These are phyloP conservation scores for Colletotrichum incanum DNA, from an alignment of 2,329 filamentous ascomycete species.

Conservation along the genomic window DNA sequence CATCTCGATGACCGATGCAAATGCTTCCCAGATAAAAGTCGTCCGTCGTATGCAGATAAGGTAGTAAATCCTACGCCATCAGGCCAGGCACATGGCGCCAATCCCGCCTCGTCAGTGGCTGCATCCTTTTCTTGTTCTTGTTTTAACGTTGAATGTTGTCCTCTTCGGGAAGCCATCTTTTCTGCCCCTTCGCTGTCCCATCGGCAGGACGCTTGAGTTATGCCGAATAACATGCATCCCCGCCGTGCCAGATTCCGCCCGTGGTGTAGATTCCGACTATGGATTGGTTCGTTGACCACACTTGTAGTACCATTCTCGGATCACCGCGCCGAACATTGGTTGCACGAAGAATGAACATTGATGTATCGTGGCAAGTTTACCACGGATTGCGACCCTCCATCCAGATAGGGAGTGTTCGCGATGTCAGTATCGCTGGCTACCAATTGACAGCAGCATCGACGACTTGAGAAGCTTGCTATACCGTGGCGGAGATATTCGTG, in stretches of 20 bases:
- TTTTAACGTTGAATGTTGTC: background rate
- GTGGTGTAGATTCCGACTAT: background rate
- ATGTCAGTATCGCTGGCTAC: background rate
- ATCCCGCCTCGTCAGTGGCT: conserved; percentile 38
- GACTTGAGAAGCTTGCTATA: background rate
- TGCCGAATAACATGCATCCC: background rate
- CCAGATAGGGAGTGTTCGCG: background rate
- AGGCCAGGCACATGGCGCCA: conserved; percentile 35
- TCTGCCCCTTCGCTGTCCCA: background rate
- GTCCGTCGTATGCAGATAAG: background rate
- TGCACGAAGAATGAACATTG: background rate
- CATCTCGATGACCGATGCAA: conserved; percentile 23
- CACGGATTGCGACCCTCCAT: conserved; percentile 14
- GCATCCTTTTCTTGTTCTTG: background rate
- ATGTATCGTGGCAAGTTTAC: background rate
- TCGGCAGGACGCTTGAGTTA: background rate
- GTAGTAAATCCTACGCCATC: conserved; percentile 19
- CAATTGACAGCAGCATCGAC: background rate
- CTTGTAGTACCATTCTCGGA: background rate
- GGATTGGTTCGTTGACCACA: background rate
- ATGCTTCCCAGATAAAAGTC: background rate
- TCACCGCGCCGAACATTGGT: conserved; percentile 21
- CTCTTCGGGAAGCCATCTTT: background rate
- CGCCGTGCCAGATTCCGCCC: conserved; percentile 10
- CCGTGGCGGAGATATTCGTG: background rate